Percentiles rank a stretch among this genome's conserved stretches.
These are phyloP conservation scores for Tuber melanosporum DNA, from an alignment of 495 filamentous ascomycete species.

Conservation along the genomic window DNA sequence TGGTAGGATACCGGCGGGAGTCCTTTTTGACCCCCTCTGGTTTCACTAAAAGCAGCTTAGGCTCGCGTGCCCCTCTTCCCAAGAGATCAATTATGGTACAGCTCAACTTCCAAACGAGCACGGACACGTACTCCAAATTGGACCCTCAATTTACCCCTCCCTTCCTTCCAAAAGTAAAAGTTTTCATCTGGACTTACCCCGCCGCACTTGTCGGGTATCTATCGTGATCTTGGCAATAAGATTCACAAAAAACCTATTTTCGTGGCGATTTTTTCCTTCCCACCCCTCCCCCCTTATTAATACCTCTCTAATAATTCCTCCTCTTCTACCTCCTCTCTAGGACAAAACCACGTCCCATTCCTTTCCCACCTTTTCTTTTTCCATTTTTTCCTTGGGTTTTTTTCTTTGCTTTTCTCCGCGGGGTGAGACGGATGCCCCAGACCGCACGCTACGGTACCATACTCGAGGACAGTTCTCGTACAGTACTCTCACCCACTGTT, in stretches of 20 bases:
- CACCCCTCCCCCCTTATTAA: neutral
- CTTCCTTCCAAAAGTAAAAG: neutral
- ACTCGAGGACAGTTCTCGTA: neutral
- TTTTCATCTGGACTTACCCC: slow-evolving; percentile 1
- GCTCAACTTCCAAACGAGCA: neutral
- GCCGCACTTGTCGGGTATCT: neutral
- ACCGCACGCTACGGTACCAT: neutral
- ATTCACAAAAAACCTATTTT: neutral
- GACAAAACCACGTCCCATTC: neutral
- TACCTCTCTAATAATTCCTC: neutral
- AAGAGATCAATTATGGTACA: neutral
- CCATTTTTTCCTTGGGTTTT: neutral
- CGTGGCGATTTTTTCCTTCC: neutral
- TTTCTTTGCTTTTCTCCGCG: neutral
- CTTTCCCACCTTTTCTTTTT: neutral
- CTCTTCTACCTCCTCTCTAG: neutral
- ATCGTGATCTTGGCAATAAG: neutral
- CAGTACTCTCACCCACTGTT: neutral
- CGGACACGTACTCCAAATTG: neutral
- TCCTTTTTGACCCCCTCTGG: neutral
- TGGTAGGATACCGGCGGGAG: neutral
- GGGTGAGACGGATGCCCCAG: neutral
- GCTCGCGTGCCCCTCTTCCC: slow-evolving; percentile 3
- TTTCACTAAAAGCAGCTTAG: neutral
- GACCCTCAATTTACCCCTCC: neutral